Percentiles rank a stretch among this genome's conserved stretches.
Conservation (phyloP, 805 yeast species). For the Sugiyamaella mastotermitis region DNA sequence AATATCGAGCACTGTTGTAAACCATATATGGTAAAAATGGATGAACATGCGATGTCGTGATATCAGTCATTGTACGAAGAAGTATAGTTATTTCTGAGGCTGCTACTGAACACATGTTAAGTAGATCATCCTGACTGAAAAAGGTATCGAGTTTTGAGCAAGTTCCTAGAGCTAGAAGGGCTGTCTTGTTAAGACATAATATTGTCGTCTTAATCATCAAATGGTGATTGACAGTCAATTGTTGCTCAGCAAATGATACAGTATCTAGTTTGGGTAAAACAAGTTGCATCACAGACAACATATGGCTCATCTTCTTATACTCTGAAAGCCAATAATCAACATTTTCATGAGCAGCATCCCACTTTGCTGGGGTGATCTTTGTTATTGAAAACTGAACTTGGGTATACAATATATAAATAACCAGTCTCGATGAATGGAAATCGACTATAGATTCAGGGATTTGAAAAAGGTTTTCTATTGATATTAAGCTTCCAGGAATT, state of each 20-base stretch:
- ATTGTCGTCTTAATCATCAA: constrained; percentile 17
- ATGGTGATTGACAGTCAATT: constrained; percentile 12
- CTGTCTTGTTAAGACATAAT: constrained; percentile 12
- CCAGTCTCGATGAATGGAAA: constrained; percentile 4
- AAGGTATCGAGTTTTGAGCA: constrained; percentile 1
- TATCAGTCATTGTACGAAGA: constrained; percentile 20
- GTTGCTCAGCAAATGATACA: constrained; percentile 2
- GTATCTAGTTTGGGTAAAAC: constrained; percentile 1
- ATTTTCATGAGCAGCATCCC: constrained; percentile 5
- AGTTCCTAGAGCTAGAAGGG: constrained; percentile 5
- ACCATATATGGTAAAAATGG: constrained; percentile 13
- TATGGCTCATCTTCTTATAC: constrained; percentile 14
- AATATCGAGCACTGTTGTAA: constrained; percentile 12
- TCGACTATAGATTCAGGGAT: constrained; percentile 10
- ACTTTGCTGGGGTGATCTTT: constrained; percentile 16
- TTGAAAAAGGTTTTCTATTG: constrained; percentile 9
- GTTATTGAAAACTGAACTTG: constrained; percentile 12
- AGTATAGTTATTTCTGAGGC: constrained; percentile 19
- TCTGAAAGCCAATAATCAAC: constrained; percentile 15
- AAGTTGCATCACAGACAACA: constrained; percentile 8
- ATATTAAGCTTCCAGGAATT: constrained; percentile 6
- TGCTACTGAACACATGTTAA: constrained; percentile 18
- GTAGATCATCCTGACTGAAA: constrained; percentile 16
- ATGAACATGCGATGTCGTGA: constrained; percentile 14
- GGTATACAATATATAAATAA: constrained; percentile 8